Evolutionary conservation across 192 early-diverging fungal genomes (phyloP), one percentile per base, ranked within the genome.

Genomic region (Coemansia sp.): DNA sequence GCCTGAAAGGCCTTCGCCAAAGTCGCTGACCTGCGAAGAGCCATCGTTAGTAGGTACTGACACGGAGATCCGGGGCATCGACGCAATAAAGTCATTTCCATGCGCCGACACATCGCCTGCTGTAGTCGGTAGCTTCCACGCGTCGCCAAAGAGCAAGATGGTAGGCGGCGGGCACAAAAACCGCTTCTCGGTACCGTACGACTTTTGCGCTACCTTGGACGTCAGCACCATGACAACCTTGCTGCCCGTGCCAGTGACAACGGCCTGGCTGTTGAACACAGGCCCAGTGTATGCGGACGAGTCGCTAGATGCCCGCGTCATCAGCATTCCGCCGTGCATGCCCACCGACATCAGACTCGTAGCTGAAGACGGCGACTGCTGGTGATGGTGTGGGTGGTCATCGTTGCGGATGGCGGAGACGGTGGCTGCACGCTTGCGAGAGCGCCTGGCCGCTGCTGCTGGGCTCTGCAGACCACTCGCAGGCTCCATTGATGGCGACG

Each of bases 131-230:
- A 85, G 82, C 83, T 79, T 84, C 93, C 91, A 94, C 60, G 80
- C 84, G 42, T 85, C 74, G 39, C 92, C 92, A 46, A 93, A 77
- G 7, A 93, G 79, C 63, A 90, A 84, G 5, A 93, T 88, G 23
- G 91, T 93, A 8, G 91, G 92, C 24, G 90, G 91, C 20, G 93
- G 93, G 51, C 91, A 93, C 24, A 95, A 66, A 66, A 95, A 95
- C 82, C 94, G 85, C 77, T 95, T 95, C 70, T 97, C 95, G 35
- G 88, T 91, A 26, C 94, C 95, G 66, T 97, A 97, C 3, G 89
- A 91, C 63, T 97, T 97, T 83, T 97, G 95, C 5, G 90, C 94
- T 3, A 95, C 94, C 57, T 92, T 93, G 20, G 91, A 88, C 33
- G 92, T 92, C 51, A 93, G 74, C 18, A 96, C 86, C 62, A 95